phyloP scores from a whole-genome alignment of 768 basidiomycete species.

The Russula sp. region DNA sequence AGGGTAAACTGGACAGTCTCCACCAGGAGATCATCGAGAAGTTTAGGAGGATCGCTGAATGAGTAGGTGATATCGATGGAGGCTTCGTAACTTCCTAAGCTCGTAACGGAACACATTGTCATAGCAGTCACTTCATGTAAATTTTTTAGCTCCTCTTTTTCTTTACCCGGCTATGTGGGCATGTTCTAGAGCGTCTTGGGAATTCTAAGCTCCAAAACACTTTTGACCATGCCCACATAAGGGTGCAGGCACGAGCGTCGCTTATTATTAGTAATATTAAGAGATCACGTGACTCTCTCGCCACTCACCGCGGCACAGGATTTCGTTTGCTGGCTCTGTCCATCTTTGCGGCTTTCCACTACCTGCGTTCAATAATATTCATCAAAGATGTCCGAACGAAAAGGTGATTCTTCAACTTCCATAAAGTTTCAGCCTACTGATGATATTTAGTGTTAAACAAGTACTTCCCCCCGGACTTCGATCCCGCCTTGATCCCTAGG shows the following conservation, averaged over 20 bases:
- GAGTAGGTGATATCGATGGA: constrained; percentile 30
- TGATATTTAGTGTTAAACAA: constrained; percentile 76
- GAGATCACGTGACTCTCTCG: neutral
- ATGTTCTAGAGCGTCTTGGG: no score
- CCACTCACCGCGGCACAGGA: no score
- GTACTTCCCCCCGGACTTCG: constrained; percentile 97
- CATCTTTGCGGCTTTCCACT: neutral
- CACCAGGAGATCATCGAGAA: constrained; percentile 88
- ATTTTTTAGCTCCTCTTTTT: neutral
- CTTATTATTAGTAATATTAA: no score
- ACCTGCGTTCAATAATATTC: constrained; percentile 8
- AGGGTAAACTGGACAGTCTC: constrained; percentile 75
- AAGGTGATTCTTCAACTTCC: constrained; percentile 47
- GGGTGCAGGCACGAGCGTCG: no score
- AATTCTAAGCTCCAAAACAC: no score
- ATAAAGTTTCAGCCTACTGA: constrained; percentile 13
- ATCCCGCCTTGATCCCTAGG: constrained; percentile 92
- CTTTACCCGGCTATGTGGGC: no score
- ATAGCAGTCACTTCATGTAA: constrained; percentile 3
- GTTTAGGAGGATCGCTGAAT: constrained; percentile 84
- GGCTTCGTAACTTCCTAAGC: neutral
- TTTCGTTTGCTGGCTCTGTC: no score
- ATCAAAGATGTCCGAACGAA: constrained; percentile 74
- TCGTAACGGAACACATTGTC: neutral
- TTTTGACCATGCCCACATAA: no score